Evolutionary conservation across 192 early-diverging fungal genomes (phyloP).

Genomic region (Funneliformis mosseae): DNA sequence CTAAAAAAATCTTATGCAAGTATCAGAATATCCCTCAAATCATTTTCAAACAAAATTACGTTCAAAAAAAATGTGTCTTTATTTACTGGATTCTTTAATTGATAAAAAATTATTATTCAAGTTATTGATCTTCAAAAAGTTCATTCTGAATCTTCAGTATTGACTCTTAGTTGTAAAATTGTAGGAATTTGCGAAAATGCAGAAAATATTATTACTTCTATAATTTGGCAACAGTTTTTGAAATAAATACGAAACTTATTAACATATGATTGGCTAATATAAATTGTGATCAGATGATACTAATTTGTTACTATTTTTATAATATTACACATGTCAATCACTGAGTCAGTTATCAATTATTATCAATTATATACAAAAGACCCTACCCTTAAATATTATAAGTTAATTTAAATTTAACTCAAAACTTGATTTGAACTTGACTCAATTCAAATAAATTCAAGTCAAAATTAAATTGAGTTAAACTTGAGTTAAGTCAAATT

Average conservation of each 20-base stretch:
- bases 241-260: not conserved
- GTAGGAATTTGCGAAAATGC: not conserved
- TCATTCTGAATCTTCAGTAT: not conserved
- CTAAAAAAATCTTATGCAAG: not conserved
- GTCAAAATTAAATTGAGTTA: no score
- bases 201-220: not conserved
- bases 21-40: not conserved
- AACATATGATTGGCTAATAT: not conserved
- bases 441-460: no score
- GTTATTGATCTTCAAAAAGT: not conserved
- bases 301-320: not conserved
- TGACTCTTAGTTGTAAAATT: not conserved
- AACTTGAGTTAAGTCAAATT: no score
- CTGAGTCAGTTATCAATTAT: not conserved
- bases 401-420: no score
- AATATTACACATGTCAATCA: not conserved
- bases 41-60: not conserved
- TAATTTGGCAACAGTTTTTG: not conserved
- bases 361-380: not conserved
- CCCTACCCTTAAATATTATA: not conserved
- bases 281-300: not conserved
- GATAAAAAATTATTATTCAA: not conserved
- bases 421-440: no score
- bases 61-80: not conserved
- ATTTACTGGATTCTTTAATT: conserved; percentile 2